These are phyloP conservation scores for Phlyctochytrium arcticum DNA, from an alignment of 192 early-diverging fungal genomes.

Conservation along the genomic window DNA sequence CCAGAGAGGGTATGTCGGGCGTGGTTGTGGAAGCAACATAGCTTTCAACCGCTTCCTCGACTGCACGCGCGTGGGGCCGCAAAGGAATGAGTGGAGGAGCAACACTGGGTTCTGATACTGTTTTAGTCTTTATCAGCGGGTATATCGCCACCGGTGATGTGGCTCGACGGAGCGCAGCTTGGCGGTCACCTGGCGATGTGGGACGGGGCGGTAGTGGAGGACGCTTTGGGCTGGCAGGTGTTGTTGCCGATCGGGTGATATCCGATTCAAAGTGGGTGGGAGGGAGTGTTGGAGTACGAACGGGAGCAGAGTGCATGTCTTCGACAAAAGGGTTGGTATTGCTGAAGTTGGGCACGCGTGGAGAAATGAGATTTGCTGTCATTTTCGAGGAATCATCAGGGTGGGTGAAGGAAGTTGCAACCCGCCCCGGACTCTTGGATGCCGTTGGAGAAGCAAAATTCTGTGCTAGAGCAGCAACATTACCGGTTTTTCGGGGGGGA, in stretches of 20 bases:
- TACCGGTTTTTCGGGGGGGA: background rate
- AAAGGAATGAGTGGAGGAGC: conserved; percentile 13
- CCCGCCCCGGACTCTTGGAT: background rate
- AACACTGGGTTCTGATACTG: background rate
- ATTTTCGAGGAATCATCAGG: too few relatives aligned
- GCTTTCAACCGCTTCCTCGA: conserved; percentile 6
- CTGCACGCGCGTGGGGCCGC: conserved; percentile 6
- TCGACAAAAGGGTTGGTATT: too few relatives aligned
- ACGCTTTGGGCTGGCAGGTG: background rate
- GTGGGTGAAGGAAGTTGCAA: too few relatives aligned
- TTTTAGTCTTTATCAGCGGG: too few relatives aligned
- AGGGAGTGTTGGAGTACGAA: too few relatives aligned
- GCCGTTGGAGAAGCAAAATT: conserved; percentile 1
- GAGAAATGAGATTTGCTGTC: too few relatives aligned
- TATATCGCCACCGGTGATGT: background rate
- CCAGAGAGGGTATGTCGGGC: background rate
- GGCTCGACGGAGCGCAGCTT: background rate
- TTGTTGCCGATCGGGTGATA: background rate
- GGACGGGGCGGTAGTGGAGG: conserved; percentile 25
- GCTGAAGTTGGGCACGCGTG: too few relatives aligned
- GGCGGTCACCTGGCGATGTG: background rate
- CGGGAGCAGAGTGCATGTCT: too few relatives aligned
- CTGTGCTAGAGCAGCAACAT: background rate
- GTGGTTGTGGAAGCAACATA: conserved; percentile 2
- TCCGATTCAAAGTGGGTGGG: background rate